Percentiles rank a stretch among this genome's conserved stretches.
Evolutionary conservation across 129 eudicot species (phyloP).

Genomic region (Flaveria sonorensis): DNA sequence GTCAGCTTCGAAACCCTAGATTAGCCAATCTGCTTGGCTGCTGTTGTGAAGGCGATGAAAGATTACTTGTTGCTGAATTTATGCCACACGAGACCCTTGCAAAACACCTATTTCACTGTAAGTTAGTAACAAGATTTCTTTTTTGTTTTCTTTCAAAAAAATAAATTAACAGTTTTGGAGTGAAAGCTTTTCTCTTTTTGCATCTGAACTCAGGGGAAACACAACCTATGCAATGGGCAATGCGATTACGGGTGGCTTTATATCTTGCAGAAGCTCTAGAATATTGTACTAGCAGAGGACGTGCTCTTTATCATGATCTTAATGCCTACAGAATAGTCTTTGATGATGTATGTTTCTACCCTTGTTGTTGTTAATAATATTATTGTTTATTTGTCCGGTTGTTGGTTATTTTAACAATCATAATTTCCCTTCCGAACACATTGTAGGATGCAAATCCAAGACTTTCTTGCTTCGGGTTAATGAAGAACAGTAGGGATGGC

Average conservation of each 20-base stretch:
- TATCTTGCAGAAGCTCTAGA: slow-evolving; percentile 88
- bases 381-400: neutral
- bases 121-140: slow-evolving; percentile 24
- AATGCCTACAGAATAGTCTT: slow-evolving; percentile 86
- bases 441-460: slow-evolving; percentile 79
- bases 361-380: neutral
- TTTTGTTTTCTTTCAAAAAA: neutral
- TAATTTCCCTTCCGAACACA: neutral
- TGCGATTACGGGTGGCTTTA: slow-evolving; percentile 88
- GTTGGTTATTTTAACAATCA: neutral
- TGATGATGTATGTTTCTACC: slow-evolving; percentile 53
- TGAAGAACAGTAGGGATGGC: slow-evolving; percentile 96
- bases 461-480: slow-evolving; percentile 86
- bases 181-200: slow-evolving; percentile 26
- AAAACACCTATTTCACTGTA: slow-evolving; percentile 81
- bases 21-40: slow-evolving; percentile 86
- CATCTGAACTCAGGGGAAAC: slow-evolving; percentile 67
- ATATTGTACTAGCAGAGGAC: slow-evolving; percentile 83
- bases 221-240: slow-evolving; percentile 95
- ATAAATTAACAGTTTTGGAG: neutral
- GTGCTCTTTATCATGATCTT: slow-evolving; percentile 82
- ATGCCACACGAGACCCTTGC: slow-evolving; percentile 90
- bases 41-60: slow-evolving; percentile 86
- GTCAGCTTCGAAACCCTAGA: slow-evolving; percentile 68
- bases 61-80: slow-evolving; percentile 77